Conservation (phyloP, 257 asterid species). For the Prunella vulgaris region DNA sequence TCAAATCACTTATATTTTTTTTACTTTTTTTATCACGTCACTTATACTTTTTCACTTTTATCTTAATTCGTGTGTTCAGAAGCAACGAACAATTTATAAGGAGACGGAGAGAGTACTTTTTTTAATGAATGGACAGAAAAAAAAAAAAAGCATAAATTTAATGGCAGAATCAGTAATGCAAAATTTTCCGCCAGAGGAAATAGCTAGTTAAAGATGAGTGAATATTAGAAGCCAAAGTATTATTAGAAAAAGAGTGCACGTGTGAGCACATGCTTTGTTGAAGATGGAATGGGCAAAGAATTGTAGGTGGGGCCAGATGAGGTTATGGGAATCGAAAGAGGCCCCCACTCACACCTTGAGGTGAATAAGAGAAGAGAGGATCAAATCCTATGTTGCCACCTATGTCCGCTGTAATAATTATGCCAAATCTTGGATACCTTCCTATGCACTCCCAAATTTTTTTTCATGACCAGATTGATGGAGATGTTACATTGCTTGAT, state of each 20-base stretch:
- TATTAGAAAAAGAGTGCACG: conserved; percentile 26
- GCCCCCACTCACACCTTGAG: neutral
- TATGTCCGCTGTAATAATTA: neutral
- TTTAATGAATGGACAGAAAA: no score
- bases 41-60: no score
- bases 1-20: no score
- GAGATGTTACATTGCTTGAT: neutral
- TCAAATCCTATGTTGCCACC: conserved; percentile 17
- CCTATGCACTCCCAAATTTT: neutral
- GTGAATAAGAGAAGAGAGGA: neutral
- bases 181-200: no score
- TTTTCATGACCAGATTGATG: neutral
- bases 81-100: no score
- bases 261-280: conserved; percentile 46
- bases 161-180: no score
- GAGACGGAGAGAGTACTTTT: no score
- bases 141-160: no score
- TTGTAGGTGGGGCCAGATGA: conserved; percentile 13
- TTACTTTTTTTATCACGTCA: no score
- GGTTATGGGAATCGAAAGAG: conserved; percentile 22
- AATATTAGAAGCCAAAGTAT: neutral
- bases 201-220: no score
- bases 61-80: no score
- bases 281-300: conserved; percentile 25
- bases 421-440: neutral